These are phyloP conservation scores for Diospyros lotus DNA, from an alignment of 148 eudicot genomes.

Conservation along the genomic window DNA sequence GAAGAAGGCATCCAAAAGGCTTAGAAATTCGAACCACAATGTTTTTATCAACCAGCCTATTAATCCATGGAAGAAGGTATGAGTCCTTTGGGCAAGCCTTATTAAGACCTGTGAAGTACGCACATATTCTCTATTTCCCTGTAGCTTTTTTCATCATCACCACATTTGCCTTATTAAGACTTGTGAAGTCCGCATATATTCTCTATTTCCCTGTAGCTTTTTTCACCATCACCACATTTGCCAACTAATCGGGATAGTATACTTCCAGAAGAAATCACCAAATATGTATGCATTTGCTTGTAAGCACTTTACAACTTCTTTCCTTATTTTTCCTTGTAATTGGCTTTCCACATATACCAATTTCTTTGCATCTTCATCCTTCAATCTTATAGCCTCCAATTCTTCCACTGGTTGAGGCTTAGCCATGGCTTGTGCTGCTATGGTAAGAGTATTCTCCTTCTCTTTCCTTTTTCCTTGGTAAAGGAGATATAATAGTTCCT, in stretches of 20 bases:
- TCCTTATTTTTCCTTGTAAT: neutral
- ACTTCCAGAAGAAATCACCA: neutral
- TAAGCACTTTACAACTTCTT: neutral
- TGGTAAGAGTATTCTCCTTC: neutral
- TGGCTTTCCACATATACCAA: no score
- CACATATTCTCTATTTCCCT: neutral
- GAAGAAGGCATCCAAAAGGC: neutral
- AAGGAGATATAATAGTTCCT: neutral
- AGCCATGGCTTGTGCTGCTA: neutral
- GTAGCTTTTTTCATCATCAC: neutral
- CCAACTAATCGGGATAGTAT: neutral
- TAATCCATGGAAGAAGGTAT: neutral
- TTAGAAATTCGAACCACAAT: neutral
- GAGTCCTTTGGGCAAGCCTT: neutral
- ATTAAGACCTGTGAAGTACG: no score
- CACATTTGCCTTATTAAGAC: neutral
- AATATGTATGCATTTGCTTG: neutral
- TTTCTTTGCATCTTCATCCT: no score
- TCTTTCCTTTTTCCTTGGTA: neutral
- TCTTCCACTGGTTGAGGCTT: neutral
- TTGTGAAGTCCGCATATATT: neutral
- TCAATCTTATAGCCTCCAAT: neutral
- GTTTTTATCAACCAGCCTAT: neutral
- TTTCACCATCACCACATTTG: neutral
- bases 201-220: neutral